Evolutionary conservation across 1,139 yeast genomes (phyloP), one percentile per base, ranked within the genome.

Genomic region (Entelexis paramagnoliae): DNA sequence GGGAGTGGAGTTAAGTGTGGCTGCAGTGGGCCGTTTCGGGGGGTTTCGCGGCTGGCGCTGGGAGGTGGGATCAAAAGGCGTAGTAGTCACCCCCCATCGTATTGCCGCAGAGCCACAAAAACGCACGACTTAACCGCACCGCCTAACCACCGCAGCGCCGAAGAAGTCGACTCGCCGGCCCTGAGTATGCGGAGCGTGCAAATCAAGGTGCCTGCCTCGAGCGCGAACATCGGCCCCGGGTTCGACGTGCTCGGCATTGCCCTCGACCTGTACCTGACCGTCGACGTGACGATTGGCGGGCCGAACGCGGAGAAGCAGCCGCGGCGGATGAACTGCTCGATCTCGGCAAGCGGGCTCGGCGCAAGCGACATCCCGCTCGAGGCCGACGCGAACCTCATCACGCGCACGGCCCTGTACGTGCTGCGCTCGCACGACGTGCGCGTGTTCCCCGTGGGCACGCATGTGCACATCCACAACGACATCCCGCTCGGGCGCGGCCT

Each of bases 191-290:
- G 59, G n/a, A 40, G 51, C 26, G 53, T 52, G 42, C 46, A 51
- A 47, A 58, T 59, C 48, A 54, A 47, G 54, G 95, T 91, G 16
- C 98, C 98, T 2, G 96, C 97, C 2, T 89, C 97, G 2, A 85
- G 95, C 47, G 98, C 98, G 63, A 91, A 91, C 65, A 89, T 91
- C 51, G 98, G 98, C 9, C 98, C 98, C 2, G 98, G 98, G 1
- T 91, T 89, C 65, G 98, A 91, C 68, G 98, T 91, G 6, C 73
- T 91, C 50, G 98, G 98, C 19, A 80, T 91, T 48, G 96, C 96
- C 39, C 75, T 91, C 59, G 75, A 83, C 55, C 71, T 88, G 46
- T 87, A 73, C 64, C 72, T 91, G 57, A 83, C 81, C 55, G 74
- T 91, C 51, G 70, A 74, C 11, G 96, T 88, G 35, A 66, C 71